Evolutionary conservation across 2,329 filamentous ascomycete species (phyloP), one percentile per base, ranked within the genome.

Genomic region (Alternaria angustiovoidea): DNA sequence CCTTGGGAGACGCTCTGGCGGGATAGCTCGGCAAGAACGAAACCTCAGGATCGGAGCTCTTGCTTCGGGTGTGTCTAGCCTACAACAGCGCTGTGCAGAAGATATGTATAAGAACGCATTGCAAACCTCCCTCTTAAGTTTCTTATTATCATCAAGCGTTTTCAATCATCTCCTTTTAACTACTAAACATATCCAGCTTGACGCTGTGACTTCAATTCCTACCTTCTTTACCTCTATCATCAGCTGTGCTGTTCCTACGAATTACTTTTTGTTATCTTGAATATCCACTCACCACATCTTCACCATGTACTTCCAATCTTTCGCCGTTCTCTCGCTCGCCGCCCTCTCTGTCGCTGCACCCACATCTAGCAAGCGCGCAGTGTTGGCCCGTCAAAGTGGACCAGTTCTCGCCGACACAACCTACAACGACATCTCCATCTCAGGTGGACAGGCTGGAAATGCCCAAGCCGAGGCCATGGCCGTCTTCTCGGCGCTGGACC

Each of bases 391-490:
- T 39, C 73, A 73, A 49, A 64, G 59, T 26, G 69, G 63, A 18
- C 51, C 66, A 1, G 68, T 75, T 7, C 68, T 77, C 18, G 65
- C 69, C 9, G 67, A 68, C 46, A 75, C 74, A 11, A 75, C 72
- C 41, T 78, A 69, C 62, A 64, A 77, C 59, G 72, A 67, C 30
- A 86, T 87, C 73, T 81, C 82, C 64, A 78, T 87, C 51, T 84
- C 84, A 0, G 81, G 80, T 44, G 85, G 85, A 3, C 75, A 80
- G 9, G 84, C 81, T 22, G 85, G 86, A 53, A 82, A 86, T 46
- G 85, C 84, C 12, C 78, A 86, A 20, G 81, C 76, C 1, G 85
- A 87, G 73, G 85, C 85, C 54, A 77, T 84, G 46, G 81, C 82
- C 54, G 83, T 84, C 63, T 87, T 88, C 69, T 84, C 85, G 0